Conservation (phyloP, 1,284 basidiomycete species). For the Cryptococcus sp. region DNA sequence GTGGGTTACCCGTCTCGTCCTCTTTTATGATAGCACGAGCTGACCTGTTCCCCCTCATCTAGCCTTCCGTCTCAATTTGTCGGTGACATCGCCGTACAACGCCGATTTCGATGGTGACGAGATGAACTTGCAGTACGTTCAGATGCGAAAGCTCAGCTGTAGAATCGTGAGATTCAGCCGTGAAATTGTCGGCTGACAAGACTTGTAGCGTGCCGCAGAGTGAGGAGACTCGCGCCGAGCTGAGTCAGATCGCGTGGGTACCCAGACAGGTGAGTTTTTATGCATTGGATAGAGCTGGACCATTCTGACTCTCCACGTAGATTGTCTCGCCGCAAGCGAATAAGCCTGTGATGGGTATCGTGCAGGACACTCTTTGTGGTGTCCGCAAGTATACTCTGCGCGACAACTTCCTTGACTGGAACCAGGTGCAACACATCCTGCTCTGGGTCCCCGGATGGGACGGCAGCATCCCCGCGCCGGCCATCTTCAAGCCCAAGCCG, state of each 20-base stretch:
- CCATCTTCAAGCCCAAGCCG: conserved; percentile 94
- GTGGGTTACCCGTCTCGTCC: conserved; percentile 60
- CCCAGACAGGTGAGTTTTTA: conserved; percentile 67
- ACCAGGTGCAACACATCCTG: conserved; percentile 91
- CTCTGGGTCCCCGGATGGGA: conserved; percentile 99
- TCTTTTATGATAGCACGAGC: too few species aligned
- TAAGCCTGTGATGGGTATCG: conserved; percentile 99
- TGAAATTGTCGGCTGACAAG: background rate
- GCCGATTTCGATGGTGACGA: conserved; percentile 99
- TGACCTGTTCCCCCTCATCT: too few species aligned
- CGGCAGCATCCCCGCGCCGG: conserved; percentile 84
- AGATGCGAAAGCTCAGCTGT: too few species aligned
- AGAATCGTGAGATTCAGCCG: background rate
- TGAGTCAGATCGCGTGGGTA: conserved; percentile 99
- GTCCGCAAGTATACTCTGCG: conserved; percentile 95
- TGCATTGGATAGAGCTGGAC: background rate
- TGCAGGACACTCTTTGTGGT: conserved; percentile 97
- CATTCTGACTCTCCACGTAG: conserved; percentile 50
- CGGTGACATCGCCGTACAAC: conserved; percentile 70
- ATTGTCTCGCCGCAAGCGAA: conserved; percentile 99
- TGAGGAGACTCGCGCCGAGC: conserved; percentile 97
- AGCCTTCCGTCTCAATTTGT: conserved; percentile 96
- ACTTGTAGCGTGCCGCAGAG: conserved; percentile 78
- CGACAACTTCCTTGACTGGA: conserved; percentile 91
- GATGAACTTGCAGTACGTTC: conserved; percentile 97